Evolutionary conservation across 129 eudicot genomes (phyloP).

Genomic region (Erigeron canadensis): DNA sequence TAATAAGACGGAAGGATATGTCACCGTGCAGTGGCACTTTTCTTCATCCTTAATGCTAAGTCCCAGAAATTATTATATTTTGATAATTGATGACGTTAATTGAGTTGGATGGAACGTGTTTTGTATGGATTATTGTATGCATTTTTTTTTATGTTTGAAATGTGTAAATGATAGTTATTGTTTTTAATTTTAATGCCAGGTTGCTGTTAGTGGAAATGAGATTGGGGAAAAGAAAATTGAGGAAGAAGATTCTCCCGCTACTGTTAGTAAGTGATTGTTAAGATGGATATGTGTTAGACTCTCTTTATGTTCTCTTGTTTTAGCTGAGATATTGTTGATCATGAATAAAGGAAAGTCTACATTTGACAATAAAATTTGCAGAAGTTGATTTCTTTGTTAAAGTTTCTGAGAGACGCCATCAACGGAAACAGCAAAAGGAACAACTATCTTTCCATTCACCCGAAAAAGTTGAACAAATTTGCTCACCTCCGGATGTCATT

Average conservation of each 20-base stretch:
- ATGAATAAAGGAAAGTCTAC: constrained; percentile 3
- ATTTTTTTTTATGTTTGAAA: neutral
- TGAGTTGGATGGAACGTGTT: neutral
- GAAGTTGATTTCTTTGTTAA: constrained; percentile 51
- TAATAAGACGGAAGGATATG: too few species aligned
- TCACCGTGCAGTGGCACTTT: constrained; percentile 1
- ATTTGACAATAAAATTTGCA: constrained; percentile 23
- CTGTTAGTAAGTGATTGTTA: constrained; percentile 53
- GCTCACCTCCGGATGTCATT: constrained; percentile 44
- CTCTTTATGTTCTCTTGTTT: constrained; percentile 15
- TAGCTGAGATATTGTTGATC: constrained; percentile 14
- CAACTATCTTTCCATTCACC: constrained; percentile 38
- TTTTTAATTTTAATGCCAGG: constrained; percentile 34
- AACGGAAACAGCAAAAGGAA: constrained; percentile 45
- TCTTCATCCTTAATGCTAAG: neutral
- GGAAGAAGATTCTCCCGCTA: constrained; percentile 45
- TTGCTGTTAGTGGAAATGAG: constrained; percentile 50
- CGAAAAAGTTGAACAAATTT: constrained; percentile 33
- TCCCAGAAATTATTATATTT: neutral
- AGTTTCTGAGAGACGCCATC: constrained; percentile 49
- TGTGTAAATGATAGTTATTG: neutral
- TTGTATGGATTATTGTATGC: neutral
- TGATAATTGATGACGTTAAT: neutral
- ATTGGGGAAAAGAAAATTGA: constrained; percentile 32
- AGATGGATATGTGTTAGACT: constrained; percentile 10